These are phyloP conservation scores for Cadophora malorum DNA, from an alignment of 2,329 filamentous ascomycete genomes.

Conservation along the genomic window DNA sequence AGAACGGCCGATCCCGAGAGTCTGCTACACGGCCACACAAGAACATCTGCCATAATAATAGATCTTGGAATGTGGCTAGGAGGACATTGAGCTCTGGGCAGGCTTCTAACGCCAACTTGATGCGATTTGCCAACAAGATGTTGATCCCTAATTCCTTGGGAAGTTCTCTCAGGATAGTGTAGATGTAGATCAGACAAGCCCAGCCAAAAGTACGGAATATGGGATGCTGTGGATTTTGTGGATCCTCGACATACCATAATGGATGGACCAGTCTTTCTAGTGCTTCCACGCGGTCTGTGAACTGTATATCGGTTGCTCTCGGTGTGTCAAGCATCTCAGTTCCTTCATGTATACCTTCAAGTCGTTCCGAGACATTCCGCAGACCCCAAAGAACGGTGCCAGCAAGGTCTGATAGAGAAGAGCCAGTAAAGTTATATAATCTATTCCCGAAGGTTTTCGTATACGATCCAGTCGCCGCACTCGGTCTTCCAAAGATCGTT, in stretches of 20 bases:
- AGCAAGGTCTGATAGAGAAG: slow-evolving; percentile 30
- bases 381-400: slow-evolving; percentile 35
- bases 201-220: slow-evolving; percentile 36
- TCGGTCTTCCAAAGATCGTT: slow-evolving; percentile 31
- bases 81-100: slow-evolving; percentile 36
- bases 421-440: slow-evolving; percentile 29
- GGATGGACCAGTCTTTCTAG: slow-evolving; percentile 35
- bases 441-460: slow-evolving; percentile 27
- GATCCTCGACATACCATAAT: slow-evolving; percentile 34
- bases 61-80: slow-evolving; percentile 37
- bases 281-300: slow-evolving; percentile 37
- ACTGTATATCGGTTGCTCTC: slow-evolving; percentile 31
- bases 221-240: slow-evolving; percentile 28
- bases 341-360: slow-evolving; percentile 29
- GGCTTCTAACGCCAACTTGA: slow-evolving; percentile 30
- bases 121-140: slow-evolving; percentile 32
- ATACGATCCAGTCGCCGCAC: slow-evolving; percentile 25
- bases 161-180: slow-evolving; percentile 32
- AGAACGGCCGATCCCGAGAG: slow-evolving; percentile 31
- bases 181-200: slow-evolving; percentile 38
- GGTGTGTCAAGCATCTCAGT: slow-evolving; percentile 27
- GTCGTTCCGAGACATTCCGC: slow-evolving; percentile 30
- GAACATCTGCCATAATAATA: slow-evolving; percentile 40
- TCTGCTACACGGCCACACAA: slow-evolving; percentile 35
- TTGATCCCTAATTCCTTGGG: slow-evolving; percentile 34